Evolutionary conservation across 2,329 filamentous ascomycete genomes (phyloP).

Genomic region (Colletotrichum shisoi): DNA sequence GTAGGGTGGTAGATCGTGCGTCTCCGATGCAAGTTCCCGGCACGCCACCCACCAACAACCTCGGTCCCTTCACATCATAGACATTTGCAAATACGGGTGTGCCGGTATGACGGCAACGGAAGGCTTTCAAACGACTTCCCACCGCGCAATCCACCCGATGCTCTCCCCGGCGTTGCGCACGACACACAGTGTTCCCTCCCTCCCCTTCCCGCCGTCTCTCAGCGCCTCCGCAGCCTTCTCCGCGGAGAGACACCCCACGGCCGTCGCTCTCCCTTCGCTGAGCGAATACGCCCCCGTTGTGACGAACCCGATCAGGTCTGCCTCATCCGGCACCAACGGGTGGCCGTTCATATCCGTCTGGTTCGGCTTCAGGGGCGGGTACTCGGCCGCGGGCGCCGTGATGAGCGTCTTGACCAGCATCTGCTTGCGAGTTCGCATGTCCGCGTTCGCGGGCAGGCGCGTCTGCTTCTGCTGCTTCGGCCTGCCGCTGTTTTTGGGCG

Average conservation of each 20-base stretch:
- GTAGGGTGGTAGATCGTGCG: neutral
- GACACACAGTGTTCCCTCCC: slow-evolving; percentile 72
- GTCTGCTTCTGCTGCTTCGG: slow-evolving; percentile 42
- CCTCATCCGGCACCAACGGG: slow-evolving; percentile 73
- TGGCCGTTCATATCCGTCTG: slow-evolving; percentile 58
- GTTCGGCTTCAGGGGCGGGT: slow-evolving; percentile 50
- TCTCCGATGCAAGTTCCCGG: neutral
- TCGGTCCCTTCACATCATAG: neutral
- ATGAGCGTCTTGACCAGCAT: slow-evolving; percentile 60
- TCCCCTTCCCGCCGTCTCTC: slow-evolving; percentile 36
- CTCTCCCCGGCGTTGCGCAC: slow-evolving; percentile 81
- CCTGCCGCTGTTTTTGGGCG: slow-evolving; percentile 37
- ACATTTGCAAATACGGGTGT: neutral
- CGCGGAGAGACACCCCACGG: slow-evolving; percentile 74
- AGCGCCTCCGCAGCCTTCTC: slow-evolving; percentile 61
- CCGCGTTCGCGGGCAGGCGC: slow-evolving; percentile 41
- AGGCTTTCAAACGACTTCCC: slow-evolving; percentile 69
- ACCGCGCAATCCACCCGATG: slow-evolving; percentile 79
- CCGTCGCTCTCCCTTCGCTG: slow-evolving; percentile 75
- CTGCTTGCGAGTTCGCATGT: slow-evolving; percentile 53
- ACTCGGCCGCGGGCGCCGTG: slow-evolving; percentile 47
- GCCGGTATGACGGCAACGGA: neutral
- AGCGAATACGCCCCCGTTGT: slow-evolving; percentile 87
- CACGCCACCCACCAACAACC: neutral
- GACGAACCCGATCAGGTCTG: slow-evolving; percentile 87